Conservation (phyloP, 352 stramenopile species). For the Lagenidium sp. region DNA sequence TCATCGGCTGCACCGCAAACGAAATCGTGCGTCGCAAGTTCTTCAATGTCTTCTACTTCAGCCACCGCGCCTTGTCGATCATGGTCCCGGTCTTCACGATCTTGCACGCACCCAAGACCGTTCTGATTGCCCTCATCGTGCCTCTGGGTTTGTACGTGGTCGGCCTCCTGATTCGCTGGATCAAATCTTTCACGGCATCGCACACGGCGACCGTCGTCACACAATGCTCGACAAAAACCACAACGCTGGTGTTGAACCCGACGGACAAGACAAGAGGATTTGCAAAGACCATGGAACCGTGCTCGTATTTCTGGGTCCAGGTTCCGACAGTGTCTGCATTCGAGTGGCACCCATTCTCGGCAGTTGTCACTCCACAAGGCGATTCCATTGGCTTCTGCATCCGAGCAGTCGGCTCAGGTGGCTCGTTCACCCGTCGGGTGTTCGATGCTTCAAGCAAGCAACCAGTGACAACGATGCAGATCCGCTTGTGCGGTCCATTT, state of each 20-base stretch:
- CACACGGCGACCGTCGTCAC: conserved; percentile 38
- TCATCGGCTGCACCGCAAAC: conserved; percentile 40
- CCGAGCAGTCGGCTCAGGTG: conserved; percentile 32
- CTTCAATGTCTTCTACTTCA: conserved; percentile 75
- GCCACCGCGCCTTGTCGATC: conserved; percentile 59
- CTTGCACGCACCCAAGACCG: conserved; percentile 47
- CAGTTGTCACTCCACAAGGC: conserved; percentile 56
- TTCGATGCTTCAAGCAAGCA: too few species aligned
- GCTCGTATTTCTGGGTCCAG: conserved; percentile 73
- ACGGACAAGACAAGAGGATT: conserved; percentile 49
- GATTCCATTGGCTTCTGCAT: conserved; percentile 78
- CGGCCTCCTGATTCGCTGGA: conserved; percentile 44
- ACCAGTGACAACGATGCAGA: too few species aligned
- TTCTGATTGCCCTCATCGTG: conserved; percentile 43
- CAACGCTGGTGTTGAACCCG: conserved; percentile 44
- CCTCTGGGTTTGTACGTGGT: conserved; percentile 55
- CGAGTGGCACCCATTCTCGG: conserved; percentile 80
- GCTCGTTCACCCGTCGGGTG: conserved; percentile 42
- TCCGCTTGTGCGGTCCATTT: conserved; percentile 62
- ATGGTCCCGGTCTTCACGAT: conserved; percentile 73
- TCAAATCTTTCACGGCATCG: conserved; percentile 26
- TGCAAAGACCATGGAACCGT: conserved; percentile 40
- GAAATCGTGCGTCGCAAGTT: conserved; percentile 56
- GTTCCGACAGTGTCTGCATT: conserved; percentile 49
- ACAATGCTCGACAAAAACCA: conserved; percentile 24